A percentile compares a stretch with the other conserved stretches of the same genome.
phyloP scores from a whole-genome alignment of 768 basidiomycete species.

The Lactarius tabidus region DNA sequence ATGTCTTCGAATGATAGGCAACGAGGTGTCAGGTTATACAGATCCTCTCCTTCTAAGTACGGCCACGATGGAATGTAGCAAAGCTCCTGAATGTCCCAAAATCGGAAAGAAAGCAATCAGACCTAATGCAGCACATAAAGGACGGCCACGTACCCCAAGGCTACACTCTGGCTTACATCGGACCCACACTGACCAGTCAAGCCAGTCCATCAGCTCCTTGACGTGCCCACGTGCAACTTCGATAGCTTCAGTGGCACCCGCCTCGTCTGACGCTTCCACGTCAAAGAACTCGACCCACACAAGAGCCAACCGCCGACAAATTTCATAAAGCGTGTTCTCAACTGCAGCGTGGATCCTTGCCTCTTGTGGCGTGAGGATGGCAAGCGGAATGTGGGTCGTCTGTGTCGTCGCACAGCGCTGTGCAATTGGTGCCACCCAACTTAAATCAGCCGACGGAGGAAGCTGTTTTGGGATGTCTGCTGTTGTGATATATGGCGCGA shows the following conservation, averaged over 20 bases:
- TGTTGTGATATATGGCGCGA: slow-evolving; percentile 33
- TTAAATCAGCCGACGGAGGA: not conserved
- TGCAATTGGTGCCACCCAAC: slow-evolving; percentile 23
- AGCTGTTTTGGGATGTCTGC: slow-evolving; percentile 13
- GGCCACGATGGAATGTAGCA: slow-evolving; percentile 28
- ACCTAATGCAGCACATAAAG: no score
- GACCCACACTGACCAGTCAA: slow-evolving; percentile 27
- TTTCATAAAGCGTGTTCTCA: slow-evolving; percentile 3
- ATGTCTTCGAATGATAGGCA: not conserved
- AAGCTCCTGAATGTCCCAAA: slow-evolving; percentile 6
- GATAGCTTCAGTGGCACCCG: not conserved
- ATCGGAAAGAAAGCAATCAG: not conserved
- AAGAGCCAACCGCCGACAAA: slow-evolving; percentile 22
- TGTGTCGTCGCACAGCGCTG: slow-evolving; percentile 23
- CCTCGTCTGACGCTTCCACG: slow-evolving; percentile 16
- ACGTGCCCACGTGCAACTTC: slow-evolving; percentile 6
- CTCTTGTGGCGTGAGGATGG: slow-evolving; percentile 23
- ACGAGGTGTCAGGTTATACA: slow-evolving; percentile 21
- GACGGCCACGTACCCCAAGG: slow-evolving; percentile 19
- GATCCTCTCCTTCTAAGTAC: slow-evolving; percentile 3
- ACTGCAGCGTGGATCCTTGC: slow-evolving; percentile 17
- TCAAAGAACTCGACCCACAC: slow-evolving; percentile 26
- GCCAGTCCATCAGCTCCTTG: slow-evolving; percentile 23
- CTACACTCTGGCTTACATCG: slow-evolving; percentile 21
- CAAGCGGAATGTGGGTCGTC: not conserved